These are phyloP conservation scores for Raphanus raphanistrum DNA, from an alignment of 345 rosid genomes.

Conservation along the genomic window DNA sequence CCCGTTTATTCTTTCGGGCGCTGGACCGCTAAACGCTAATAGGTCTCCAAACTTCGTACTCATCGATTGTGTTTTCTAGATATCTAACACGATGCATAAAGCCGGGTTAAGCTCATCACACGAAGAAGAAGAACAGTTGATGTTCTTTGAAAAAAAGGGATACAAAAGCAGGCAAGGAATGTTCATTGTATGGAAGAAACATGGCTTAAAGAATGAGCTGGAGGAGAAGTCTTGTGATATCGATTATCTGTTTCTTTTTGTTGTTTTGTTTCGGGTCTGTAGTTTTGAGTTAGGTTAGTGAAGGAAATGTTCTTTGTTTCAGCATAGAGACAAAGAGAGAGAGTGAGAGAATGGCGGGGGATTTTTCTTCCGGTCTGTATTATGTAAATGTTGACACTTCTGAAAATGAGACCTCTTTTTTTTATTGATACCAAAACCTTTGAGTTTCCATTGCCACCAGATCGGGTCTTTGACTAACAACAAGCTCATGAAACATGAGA, in stretches of 20 bases:
- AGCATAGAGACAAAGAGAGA: not conserved
- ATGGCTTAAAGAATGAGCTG: conserved; percentile 16
- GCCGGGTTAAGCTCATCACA: conserved; percentile 1
- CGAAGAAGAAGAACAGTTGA: not conserved
- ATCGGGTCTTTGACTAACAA: not conserved
- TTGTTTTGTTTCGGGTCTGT: conserved; percentile 16
- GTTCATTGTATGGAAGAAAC: conserved; percentile 16
- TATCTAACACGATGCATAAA: conserved; percentile 14
- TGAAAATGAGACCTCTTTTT: not conserved
- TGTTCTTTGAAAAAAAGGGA: conserved; percentile 9
- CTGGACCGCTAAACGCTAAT: conserved; percentile 75
- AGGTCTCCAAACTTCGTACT: conserved; percentile 61
- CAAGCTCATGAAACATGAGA: not conserved
- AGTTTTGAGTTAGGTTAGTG: conserved; percentile 36
- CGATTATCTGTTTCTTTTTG: conserved; percentile 13
- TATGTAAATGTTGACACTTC: conserved; percentile 4
- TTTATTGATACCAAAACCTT: not conserved
- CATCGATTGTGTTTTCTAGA: conserved; percentile 6
- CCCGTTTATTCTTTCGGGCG: conserved; percentile 89
- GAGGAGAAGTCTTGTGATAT: conserved; percentile 15
- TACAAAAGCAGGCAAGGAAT: conserved; percentile 10
- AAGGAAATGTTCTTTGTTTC: conserved; percentile 4
- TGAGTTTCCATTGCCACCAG: not conserved
- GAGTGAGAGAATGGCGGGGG: conserved; percentile 13
- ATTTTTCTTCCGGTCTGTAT: conserved; percentile 5